Evolutionary conservation across 441 rosid species (phyloP).

Genomic region (Monsonia emarginata): DNA sequence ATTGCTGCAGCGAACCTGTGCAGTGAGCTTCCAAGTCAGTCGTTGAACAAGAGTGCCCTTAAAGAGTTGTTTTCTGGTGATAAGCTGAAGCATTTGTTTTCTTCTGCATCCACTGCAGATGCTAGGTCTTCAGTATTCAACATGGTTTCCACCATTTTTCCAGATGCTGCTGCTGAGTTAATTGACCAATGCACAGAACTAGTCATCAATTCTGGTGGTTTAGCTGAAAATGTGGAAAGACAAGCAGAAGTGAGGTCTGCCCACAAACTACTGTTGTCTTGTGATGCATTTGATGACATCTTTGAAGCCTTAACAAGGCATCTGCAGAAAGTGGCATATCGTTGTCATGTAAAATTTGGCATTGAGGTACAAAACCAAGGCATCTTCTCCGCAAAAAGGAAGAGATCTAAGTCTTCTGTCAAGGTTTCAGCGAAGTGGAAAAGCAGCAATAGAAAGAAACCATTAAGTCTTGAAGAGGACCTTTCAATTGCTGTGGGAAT

Average conservation of each 20-base stretch:
- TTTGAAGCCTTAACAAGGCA: conserved; percentile 41
- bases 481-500: conserved; percentile 60
- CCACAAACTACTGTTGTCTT: conserved; percentile 56
- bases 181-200: conserved; percentile 53
- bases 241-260: conserved; percentile 74
- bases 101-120: conserved; percentile 47
- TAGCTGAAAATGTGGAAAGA: conserved; percentile 41
- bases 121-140: conserved; percentile 58
- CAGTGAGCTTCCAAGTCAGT: conserved; percentile 40
- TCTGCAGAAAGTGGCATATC: conserved; percentile 61
- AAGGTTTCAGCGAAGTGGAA: conserved; percentile 52
- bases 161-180: conserved; percentile 39
- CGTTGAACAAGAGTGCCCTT: conserved; percentile 39
- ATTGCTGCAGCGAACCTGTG: conserved; percentile 48
- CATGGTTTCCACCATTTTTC: conserved; percentile 41
- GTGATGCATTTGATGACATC: conserved; percentile 41
- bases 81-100: conserved; percentile 42
- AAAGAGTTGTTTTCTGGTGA: conserved; percentile 45
- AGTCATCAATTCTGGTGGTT: conserved; percentile 45
- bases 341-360: conserved; percentile 67
- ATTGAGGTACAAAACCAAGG: conserved; percentile 44
- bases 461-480: conserved; percentile 53
- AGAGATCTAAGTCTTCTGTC: conserved; percentile 38
- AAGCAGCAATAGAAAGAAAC: conserved; percentile 36
- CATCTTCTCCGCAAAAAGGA: conserved; percentile 36